Evolutionary conservation across 257 asterid species (phyloP).

Genomic region (Solanum gandarillasii): DNA sequence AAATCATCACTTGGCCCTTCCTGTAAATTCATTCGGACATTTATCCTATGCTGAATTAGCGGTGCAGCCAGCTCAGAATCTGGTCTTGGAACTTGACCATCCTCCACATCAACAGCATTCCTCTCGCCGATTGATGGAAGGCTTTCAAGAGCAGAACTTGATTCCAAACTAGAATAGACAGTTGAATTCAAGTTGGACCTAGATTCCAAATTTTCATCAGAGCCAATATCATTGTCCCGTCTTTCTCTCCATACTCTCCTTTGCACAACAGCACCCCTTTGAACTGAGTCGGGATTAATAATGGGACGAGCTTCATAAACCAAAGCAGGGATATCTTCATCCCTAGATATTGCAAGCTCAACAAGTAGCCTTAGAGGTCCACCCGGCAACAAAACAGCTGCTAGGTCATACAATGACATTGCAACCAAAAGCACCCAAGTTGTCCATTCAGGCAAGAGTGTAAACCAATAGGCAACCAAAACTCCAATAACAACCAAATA

Average conservation of each 20-base stretch:
- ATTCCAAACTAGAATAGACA: not conserved
- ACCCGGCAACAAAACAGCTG: constrained; percentile 91
- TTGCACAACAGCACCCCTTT: constrained; percentile 17
- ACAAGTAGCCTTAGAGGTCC: constrained; percentile 93
- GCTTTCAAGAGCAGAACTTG: not conserved
- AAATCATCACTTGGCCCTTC: constrained; percentile 36
- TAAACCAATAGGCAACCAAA: constrained; percentile 94
- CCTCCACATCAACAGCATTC: constrained; percentile 29
- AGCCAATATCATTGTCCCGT: constrained; percentile 10
- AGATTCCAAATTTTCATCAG: constrained; percentile 9
- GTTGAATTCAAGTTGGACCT: constrained; percentile 3
- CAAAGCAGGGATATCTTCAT: constrained; percentile 94
- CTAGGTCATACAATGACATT: constrained; percentile 93
- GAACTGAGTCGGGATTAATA: constrained; percentile 17
- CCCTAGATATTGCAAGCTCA: constrained; percentile 87
- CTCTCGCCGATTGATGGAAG: constrained; percentile 12
- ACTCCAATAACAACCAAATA: constrained; percentile 83
- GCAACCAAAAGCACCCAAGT: constrained; percentile 94
- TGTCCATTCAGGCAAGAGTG: constrained; percentile 96
- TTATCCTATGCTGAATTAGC: constrained; percentile 48
- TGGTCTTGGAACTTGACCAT: constrained; percentile 21
- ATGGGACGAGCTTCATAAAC: constrained; percentile 94
- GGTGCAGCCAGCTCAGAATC: constrained; percentile 70
- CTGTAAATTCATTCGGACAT: constrained; percentile 32
- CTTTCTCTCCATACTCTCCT: constrained; percentile 84